Evolutionary conservation across 768 basidiomycete genomes (phyloP).

Genomic region (Cystobasidium onofrii): DNA sequence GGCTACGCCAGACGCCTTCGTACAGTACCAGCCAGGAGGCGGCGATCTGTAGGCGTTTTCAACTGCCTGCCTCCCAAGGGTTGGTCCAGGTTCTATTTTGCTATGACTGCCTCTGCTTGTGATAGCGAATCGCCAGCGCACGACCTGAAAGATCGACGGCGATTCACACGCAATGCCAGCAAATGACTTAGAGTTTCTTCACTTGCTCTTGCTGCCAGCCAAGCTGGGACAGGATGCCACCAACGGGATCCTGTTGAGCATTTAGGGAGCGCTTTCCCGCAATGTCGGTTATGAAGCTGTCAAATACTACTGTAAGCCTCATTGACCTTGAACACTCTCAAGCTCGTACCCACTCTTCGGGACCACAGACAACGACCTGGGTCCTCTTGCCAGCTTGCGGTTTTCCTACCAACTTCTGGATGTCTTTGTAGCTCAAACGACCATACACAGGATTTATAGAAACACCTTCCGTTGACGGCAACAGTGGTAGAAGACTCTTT

Average conservation of each 20-base stretch:
- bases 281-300: constrained; percentile 37
- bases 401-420: constrained; percentile 30
- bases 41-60: too few relatives aligned
- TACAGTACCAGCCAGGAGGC: too few relatives aligned
- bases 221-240: constrained; percentile 37
- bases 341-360: too few relatives aligned
- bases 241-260: constrained; percentile 35
- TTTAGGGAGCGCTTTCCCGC: constrained; percentile 38
- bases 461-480: background rate
- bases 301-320: too few relatives aligned
- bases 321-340: too few relatives aligned
- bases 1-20: too few relatives aligned
- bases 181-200: constrained; percentile 34
- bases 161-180: too few relatives aligned
- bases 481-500: constrained; percentile 13
- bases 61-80: too few relatives aligned
- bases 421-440: background rate
- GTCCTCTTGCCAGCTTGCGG: background rate
- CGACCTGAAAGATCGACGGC: too few relatives aligned
- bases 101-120: too few relatives aligned
- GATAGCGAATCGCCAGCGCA: too few relatives aligned
- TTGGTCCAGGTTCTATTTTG: too few relatives aligned
- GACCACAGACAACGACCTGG: constrained; percentile 39
- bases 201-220: constrained; percentile 35
- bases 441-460: constrained; percentile 2